Base-by-base conservation (phyloP, 2,329 filamentous ascomycete species). In the Dothistroma pini region DNA sequence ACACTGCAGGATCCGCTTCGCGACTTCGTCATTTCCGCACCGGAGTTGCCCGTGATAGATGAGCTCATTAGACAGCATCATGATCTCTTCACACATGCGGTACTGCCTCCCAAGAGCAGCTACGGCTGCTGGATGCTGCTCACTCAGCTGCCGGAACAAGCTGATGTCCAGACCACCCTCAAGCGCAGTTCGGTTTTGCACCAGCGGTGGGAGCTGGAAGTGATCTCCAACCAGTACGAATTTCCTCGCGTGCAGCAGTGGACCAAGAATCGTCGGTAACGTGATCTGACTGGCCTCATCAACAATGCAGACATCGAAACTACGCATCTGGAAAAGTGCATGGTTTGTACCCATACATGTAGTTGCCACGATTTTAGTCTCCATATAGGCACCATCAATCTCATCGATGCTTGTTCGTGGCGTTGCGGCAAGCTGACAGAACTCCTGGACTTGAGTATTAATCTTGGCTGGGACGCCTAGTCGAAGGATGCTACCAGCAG, bases 271-370 rank as follows among this genome's bases (percentile, higher is more conserved):
- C 21, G 97, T 93, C 0, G 95, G 95, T 21, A 99, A 80, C 0
- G 95, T 99, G 72, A 99, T 97, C 71, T 99, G 95, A 1, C 93
- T 97, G 0, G 95, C 95, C 76, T 99, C 95, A 67, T 99, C 95
- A 4, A 99, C 93, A 64, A 99, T 97, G 72, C 95, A 99, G 73
- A 97, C 97, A 76, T 99, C 95, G 68, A 99, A 99, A 0, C 88
- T 86, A 4, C 95, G 89, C 71, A 93, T 89, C 59, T 85, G 89
- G 77, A 99, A 97, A 9, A 99, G 79, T 2, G 88, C 84, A 74
- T 99, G 95, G 68, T 89, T 93, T 72, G 97, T 90, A 2, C 93
- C 91, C 29, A 99, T 83, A 72, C 95, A 99, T 0, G 95, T 97
- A 0, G 95, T 97, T 4, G 93, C 95, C 2, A 99, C 95, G 31